Base-by-base conservation (phyloP, 106 monocot genomes). In the Dioscorea zingiberensis region DNA sequence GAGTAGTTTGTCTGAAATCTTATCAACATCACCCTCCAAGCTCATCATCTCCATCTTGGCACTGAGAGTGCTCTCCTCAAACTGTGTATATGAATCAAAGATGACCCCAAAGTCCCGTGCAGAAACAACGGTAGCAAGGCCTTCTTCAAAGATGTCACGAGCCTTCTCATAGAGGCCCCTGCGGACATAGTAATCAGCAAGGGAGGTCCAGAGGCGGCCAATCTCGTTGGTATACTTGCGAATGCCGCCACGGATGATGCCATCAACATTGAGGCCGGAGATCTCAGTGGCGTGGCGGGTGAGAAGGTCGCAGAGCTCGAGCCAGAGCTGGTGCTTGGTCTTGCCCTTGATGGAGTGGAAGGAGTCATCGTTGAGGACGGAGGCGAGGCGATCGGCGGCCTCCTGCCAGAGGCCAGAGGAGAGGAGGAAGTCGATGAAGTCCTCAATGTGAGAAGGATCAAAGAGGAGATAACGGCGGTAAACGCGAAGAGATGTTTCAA, bases 401-500 rank as follows among this genome's bases (percentile, higher is more conserved):
- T 98, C 97, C 81, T 98, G 98, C 98, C 98, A 98, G 16, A 77
- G 73, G 18, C 72, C 59, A 1, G 97, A 92, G 25, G 65, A 32
- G 44, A 93, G 56, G 25, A 98, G 77, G 66, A 98, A 98, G 28
- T 98, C 84, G 57, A 98, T 93, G 60, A 86, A 98, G 17, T 98
- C 82, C 78, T 98, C 98, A 28, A 93, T 89, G 75, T 98, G 98
- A n/a, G 84, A 76, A 8, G 98, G 89, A 55, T 98, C 93, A 38
- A 84, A 93, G 17, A 73, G 81, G 44, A 98, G 78, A 49, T 98
- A 93, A 0, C 89, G 51, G 2, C 89, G 71, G 71, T 84, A 98
- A 21, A 93, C 86, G 8, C 86, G 75, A 53, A 93, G 78, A 2
- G 93, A 84, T 22, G 93, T 98, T 62, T 98, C 89, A 11, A 98